Conservation (phyloP, 2,329 filamentous ascomycete genomes). For the Exophiala oligosperma region DNA sequence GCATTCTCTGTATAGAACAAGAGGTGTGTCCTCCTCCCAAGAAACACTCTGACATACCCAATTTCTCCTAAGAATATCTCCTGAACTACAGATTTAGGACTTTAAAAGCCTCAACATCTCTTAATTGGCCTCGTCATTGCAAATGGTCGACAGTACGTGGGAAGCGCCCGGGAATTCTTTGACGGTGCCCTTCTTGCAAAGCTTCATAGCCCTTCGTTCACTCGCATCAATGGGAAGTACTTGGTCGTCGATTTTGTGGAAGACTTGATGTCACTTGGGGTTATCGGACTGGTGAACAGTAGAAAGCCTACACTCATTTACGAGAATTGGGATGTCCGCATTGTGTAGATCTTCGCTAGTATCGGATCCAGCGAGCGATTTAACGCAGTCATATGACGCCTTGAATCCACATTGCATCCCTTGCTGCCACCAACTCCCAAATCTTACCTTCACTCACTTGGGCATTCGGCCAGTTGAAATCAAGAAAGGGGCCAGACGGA, state of each 20-base stretch:
- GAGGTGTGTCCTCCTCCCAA: neutral
- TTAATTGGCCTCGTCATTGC: constrained; percentile 37
- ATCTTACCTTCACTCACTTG: constrained; percentile 40
- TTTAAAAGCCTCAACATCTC: constrained; percentile 39
- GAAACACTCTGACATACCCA: neutral
- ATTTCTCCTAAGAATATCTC: neutral
- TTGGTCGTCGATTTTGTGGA: constrained; percentile 46
- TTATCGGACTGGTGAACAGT: too few species aligned
- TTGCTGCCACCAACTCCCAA: constrained; percentile 41
- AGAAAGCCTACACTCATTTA: neutral
- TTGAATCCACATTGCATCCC: constrained; percentile 43
- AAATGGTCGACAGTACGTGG: constrained; percentile 42
- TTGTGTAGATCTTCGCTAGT: constrained; percentile 42
- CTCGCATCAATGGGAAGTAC: constrained; percentile 39
- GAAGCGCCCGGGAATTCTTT: constrained; percentile 42
- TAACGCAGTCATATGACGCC: constrained; percentile 41
- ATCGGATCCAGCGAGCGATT: constrained; percentile 44
- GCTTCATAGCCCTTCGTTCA: constrained; percentile 35
- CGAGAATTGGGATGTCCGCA: constrained; percentile 41
- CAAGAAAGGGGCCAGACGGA: constrained; percentile 38
- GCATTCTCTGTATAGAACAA: neutral
- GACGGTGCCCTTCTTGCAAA: constrained; percentile 39
- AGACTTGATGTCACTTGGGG: neutral
- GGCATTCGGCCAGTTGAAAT: constrained; percentile 35
- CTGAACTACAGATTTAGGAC: neutral